Evolutionary conservation across 129 eudicot genomes (phyloP), one percentile per base, ranked within the genome.

Genomic region (Solidago caesia): DNA sequence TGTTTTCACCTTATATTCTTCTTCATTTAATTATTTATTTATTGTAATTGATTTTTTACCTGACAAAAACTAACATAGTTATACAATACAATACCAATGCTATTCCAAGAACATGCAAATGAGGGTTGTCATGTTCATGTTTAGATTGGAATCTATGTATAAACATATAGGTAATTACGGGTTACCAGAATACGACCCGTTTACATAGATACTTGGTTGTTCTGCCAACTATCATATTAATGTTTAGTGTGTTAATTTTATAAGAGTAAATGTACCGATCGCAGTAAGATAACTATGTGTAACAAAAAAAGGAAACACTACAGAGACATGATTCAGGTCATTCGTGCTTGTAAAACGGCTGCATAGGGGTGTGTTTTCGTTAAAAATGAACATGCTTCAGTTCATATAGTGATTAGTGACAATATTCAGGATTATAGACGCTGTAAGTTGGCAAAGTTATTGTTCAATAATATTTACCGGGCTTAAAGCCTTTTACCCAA

Each of bases 251-350:
- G 39, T 33, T 33, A 33, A 4, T 53, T 4, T 11, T 4, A 53
- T 53, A 53, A 33, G 39, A 33, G 39, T 33, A 1, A 33, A 33
- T 2, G 39, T 33, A 33, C 39, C 39, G 39, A 33, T 33, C 3
- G 3, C 39, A 33, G 39, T 33, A 33, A 2, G 2, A 33, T 33
- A 33, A 48, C 13, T 21, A 21, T 21, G 21, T 21, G 21, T 21
- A 21, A 21, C 21, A 21, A 48, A 8, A 48, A 48, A 48, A 48
- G 12, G 55, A 48, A 53, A 53, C 14, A 53, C n/a, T 82, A 84
- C 82, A 94, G 98, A 96, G 98, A 94, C 88, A 94, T 94, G 98
- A 94, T 94, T 82, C 91, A 96, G 87, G 89, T 97, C 29, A 88
- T 94, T 77, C 98, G 96, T 76, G 97, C 97, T 85, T 88, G 97